Evolutionary conservation across 2,329 filamentous ascomycete genomes (phyloP).

Genomic region (Coniochaeta sp.): DNA sequence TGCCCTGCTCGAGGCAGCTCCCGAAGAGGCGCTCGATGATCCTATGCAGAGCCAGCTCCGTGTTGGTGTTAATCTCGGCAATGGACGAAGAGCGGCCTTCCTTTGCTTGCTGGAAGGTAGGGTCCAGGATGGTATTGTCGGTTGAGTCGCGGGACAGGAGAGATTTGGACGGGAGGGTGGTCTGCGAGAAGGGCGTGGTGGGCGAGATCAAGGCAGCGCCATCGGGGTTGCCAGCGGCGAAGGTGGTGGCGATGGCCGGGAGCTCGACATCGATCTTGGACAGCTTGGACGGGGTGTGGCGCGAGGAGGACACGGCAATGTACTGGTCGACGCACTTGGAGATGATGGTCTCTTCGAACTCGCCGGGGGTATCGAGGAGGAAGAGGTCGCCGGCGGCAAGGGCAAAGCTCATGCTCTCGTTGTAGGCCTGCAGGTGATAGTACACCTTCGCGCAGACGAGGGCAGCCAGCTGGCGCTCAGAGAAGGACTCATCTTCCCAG

Average conservation of each 20-base stretch:
- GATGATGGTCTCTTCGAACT: slow-evolving; percentile 98
- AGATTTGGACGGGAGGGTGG: slow-evolving; percentile 86
- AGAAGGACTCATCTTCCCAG: slow-evolving; percentile 93
- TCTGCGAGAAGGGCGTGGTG: slow-evolving; percentile 92
- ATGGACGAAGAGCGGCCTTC: slow-evolving; percentile 51
- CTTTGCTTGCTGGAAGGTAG: slow-evolving; percentile 48
- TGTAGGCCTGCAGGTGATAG: slow-evolving; percentile 97
- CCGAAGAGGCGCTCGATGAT: slow-evolving; percentile 89
- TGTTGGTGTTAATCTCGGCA: slow-evolving; percentile 62
- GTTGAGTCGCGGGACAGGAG: slow-evolving; percentile 77
- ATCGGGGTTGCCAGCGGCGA: slow-evolving; percentile 60
- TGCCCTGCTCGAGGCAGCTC: slow-evolving; percentile 75
- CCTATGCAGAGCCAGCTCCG: slow-evolving; percentile 71
- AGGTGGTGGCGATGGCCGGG: slow-evolving; percentile 73
- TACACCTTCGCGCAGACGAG: slow-evolving; percentile 96
- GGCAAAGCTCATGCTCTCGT: slow-evolving; percentile 98
- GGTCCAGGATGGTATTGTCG: slow-evolving; percentile 56
- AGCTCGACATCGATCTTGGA: slow-evolving; percentile 38
- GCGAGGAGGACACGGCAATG: slow-evolving; percentile 63
- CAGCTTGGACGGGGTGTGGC: slow-evolving; percentile 38
- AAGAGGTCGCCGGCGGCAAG: slow-evolving; percentile 92
- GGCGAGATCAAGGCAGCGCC: slow-evolving; percentile 71
- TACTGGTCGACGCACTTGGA: slow-evolving; percentile 98
- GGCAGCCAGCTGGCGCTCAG: slow-evolving; percentile 87
- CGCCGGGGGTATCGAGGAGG: slow-evolving; percentile 81